A percentile compares a stretch with the other conserved stretches of the same genome.
phyloP scores from a whole-genome alignment of 495 filamentous ascomycete genomes.

The Aspergillus steynii region DNA sequence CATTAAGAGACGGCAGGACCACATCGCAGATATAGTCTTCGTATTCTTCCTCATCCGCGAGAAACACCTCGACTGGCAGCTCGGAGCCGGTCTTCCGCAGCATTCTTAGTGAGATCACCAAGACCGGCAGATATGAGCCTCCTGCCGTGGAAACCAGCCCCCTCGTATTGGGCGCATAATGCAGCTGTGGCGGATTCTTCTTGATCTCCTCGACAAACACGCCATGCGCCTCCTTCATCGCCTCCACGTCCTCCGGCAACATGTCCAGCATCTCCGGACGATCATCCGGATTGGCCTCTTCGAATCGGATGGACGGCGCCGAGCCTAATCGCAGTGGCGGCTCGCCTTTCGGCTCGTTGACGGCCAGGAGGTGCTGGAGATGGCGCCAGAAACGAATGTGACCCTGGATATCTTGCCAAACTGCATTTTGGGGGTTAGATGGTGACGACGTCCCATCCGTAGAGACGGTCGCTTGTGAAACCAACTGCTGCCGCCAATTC shows the following conservation, averaged over 20 bases:
- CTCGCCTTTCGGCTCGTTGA: slow-evolving; percentile 21
- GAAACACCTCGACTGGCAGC: slow-evolving; percentile 56
- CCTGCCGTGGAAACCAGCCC: slow-evolving; percentile 47
- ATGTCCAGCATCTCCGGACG: slow-evolving; percentile 35
- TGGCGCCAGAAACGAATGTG: slow-evolving; percentile 31
- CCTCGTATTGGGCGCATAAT: slow-evolving; percentile 36
- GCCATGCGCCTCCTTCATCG: slow-evolving; percentile 34
- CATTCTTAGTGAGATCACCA: slow-evolving; percentile 52
- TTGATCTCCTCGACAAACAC: slow-evolving; percentile 39
- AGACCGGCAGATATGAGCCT: slow-evolving; percentile 39
- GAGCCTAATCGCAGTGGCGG: slow-evolving; percentile 22
- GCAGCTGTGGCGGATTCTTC: slow-evolving; percentile 31
- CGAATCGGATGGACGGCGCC: slow-evolving; percentile 26
- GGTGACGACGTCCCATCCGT: background rate
- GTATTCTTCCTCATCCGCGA: slow-evolving; percentile 46
- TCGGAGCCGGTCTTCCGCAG: slow-evolving; percentile 51
- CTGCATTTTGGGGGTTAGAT: background rate
- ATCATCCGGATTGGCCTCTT: slow-evolving; percentile 20
- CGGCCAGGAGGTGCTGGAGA: slow-evolving; percentile 24
- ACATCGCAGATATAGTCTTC: slow-evolving; percentile 49
- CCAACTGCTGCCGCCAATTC: slow-evolving; percentile 5
- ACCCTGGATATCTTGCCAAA: slow-evolving; percentile 7
- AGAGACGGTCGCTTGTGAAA: background rate
- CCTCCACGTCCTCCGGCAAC: slow-evolving; percentile 26
- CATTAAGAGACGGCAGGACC: slow-evolving; percentile 48